These are phyloP conservation scores for Cyclotella sp. DNA, from an alignment of 108 stramenopile species.

Conservation along the genomic window DNA sequence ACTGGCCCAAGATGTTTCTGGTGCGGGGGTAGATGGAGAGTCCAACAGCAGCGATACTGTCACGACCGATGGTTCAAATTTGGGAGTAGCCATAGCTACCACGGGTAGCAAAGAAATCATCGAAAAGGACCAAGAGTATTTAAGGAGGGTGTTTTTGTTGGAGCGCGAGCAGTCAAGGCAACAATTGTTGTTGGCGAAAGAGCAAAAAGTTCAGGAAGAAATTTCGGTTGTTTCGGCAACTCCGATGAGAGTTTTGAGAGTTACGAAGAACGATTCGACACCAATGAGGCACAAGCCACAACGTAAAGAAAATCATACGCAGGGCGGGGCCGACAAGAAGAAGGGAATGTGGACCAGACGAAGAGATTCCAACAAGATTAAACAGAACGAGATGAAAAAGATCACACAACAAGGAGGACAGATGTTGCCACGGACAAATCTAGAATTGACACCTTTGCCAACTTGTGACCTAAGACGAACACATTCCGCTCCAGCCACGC, in stretches of 20 bases:
- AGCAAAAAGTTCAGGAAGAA: not conserved
- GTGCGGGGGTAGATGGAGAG: too few relatives aligned
- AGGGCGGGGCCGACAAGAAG: not conserved
- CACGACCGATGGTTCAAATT: not conserved
- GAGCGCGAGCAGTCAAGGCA: conserved; percentile 8
- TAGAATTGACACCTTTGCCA: not conserved
- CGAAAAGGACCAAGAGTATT: conserved; percentile 24
- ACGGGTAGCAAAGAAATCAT: conserved; percentile 21
- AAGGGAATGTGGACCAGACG: not conserved
- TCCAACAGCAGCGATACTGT: not conserved
- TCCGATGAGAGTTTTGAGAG: not conserved
- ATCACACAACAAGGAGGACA: not conserved
- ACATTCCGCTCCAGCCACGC: conserved; percentile 20
- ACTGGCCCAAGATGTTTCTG: not conserved
- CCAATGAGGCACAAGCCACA: not conserved
- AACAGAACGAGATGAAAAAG: conserved; percentile 8
- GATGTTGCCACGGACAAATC: not conserved
- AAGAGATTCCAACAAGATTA: conserved; percentile 9
- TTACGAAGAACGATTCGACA: not conserved
- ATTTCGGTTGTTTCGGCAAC: not conserved
- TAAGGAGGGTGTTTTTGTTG: conserved; percentile 17
- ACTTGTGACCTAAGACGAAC: conserved; percentile 14
- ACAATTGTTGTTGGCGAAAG: not conserved
- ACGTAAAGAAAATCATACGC: not conserved
- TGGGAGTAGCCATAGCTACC: conserved; percentile 14